phyloP scores from a whole-genome alignment of 2,329 filamentous ascomycete genomes.

The Aspergillus sp. region DNA sequence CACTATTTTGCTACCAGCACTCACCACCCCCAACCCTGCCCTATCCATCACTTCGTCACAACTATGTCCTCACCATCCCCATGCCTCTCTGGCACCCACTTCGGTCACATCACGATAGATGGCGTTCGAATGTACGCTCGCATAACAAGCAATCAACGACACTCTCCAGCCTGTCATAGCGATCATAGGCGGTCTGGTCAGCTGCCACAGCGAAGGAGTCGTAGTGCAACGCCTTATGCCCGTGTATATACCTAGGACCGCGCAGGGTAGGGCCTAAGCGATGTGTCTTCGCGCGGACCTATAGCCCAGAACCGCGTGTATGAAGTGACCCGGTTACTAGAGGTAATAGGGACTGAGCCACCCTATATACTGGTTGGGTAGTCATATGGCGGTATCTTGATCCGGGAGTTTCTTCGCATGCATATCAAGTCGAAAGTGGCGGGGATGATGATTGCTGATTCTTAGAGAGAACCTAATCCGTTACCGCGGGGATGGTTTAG shows the following conservation, averaged over 20 bases:
- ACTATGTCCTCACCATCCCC: background rate
- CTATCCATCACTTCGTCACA: too few relatives aligned
- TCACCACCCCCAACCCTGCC: too few relatives aligned
- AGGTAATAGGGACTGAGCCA: background rate
- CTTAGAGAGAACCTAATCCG: background rate
- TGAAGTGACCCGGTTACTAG: background rate
- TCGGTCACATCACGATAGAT: background rate
- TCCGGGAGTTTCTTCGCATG: background rate
- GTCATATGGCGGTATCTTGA: background rate
- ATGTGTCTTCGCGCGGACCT: background rate
- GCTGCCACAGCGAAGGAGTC: background rate
- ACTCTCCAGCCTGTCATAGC: background rate
- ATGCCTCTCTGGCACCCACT: background rate
- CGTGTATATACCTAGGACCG: background rate
- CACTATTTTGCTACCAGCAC: too few relatives aligned
- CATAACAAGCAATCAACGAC: background rate
- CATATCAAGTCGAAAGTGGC: background rate
- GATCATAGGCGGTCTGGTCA: background rate
- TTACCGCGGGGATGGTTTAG: background rate
- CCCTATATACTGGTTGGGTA: background rate
- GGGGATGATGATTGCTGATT: background rate
- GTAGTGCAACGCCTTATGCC: background rate
- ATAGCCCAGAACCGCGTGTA: background rate
- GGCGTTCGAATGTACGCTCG: background rate
- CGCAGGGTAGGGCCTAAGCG: background rate